These are phyloP conservation scores for Starmerella sp. DNA, from an alignment of 805 yeast genomes.

Conservation along the genomic window DNA sequence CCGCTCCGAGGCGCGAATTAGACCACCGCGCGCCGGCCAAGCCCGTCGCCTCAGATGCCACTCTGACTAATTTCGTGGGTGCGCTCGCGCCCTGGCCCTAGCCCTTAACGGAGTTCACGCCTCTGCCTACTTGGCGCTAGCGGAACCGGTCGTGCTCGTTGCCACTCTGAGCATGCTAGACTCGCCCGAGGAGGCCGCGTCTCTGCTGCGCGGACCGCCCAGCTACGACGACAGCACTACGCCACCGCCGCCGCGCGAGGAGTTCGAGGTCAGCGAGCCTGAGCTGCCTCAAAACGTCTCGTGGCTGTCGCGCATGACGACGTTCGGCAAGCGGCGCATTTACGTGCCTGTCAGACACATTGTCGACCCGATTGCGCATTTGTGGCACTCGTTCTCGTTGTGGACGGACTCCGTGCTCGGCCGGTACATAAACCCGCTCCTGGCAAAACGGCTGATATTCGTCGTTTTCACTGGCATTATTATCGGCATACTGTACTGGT, in stretches of 20 bases:
- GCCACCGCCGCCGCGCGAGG: constrained; percentile 1
- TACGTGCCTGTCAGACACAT: constrained; percentile 34
- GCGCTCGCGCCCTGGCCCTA: not conserved
- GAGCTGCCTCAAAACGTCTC: not conserved
- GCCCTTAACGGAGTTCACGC: not conserved
- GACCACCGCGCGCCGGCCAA: too few species aligned
- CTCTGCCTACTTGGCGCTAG: not conserved
- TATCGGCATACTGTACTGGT: constrained; percentile 41
- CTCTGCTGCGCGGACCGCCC: constrained; percentile 11
- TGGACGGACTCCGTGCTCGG: constrained; percentile 48
- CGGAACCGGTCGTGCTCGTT: not conserved
- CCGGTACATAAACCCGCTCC: constrained; percentile 73
- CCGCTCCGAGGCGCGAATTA: too few species aligned
- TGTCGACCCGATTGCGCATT: constrained; percentile 39
- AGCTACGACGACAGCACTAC: constrained; percentile 2
- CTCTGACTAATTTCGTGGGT: not conserved
- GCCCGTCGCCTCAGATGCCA: too few species aligned
- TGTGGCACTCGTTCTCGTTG: constrained; percentile 28
- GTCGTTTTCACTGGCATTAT: constrained; percentile 48
- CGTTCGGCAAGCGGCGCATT: constrained; percentile 21
- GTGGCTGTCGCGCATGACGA: constrained; percentile 13
- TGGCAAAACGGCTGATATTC: constrained; percentile 68
- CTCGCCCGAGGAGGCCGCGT: constrained; percentile 7
- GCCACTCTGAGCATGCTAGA: not conserved
- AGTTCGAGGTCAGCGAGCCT: constrained; percentile 16